Percentiles rank a stretch among this genome's conserved stretches.
Evolutionary conservation across 164 flowering plant genomes (phyloP).

Genomic region (Aristolochia californica): DNA sequence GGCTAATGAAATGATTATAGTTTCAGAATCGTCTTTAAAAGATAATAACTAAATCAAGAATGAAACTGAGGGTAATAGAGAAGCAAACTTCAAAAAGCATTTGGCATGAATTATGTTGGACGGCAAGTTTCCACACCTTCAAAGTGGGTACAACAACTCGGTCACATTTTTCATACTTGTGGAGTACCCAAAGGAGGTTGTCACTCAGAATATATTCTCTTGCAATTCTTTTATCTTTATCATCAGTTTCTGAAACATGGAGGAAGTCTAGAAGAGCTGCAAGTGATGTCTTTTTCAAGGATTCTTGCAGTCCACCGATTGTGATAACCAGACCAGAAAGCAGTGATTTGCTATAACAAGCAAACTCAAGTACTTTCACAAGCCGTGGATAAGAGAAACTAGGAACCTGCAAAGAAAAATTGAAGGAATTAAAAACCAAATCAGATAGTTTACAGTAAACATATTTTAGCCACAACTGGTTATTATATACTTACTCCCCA

Average conservation of each 20-base stretch:
- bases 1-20: too few relatives aligned
- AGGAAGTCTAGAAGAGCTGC: slow-evolving; percentile 73
- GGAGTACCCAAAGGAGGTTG: slow-evolving; percentile 82
- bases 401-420: slow-evolving; percentile 53
- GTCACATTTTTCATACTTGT: slow-evolving; percentile 65
- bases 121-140: slow-evolving; percentile 41
- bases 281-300: slow-evolving; percentile 67
- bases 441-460: not conserved
- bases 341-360: slow-evolving; percentile 64
- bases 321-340: slow-evolving; percentile 83
- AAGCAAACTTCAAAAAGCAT: too few relatives aligned
- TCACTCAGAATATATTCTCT: slow-evolving; percentile 37
- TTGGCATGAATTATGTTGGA: not conserved
- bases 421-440: not conserved
- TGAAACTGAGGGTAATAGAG: too few relatives aligned
- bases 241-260: slow-evolving; percentile 26
- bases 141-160: slow-evolving; percentile 75
- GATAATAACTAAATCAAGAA: too few relatives aligned
- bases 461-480: too few relatives aligned
- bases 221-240: slow-evolving; percentile 15
- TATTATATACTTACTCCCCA: slow-evolving; percentile 61
- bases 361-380: slow-evolving; percentile 54
- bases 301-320: slow-evolving; percentile 87
- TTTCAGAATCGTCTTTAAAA: too few relatives aligned
- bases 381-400: slow-evolving; percentile 73